Base-by-base conservation (phyloP, 176 grass and related monocot genomes). In the Carex littledalei region DNA sequence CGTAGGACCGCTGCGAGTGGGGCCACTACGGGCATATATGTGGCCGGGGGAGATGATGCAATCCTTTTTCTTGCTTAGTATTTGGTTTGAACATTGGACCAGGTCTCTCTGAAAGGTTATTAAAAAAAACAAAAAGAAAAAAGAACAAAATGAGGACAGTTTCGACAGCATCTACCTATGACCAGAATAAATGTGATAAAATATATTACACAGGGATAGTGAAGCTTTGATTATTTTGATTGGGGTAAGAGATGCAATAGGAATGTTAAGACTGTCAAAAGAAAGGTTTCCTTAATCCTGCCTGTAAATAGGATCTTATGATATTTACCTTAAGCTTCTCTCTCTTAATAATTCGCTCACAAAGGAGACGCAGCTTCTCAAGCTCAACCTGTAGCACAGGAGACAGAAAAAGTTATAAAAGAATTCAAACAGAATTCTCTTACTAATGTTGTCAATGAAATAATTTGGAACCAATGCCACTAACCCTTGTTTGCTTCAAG, bases 331-430 rank as follows among this genome's bases (percentile, higher is more conserved):
- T 99, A 65, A 95, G 61, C 82, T 95, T 99, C 74, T 99, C 96
- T 91, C 96, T 95, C 88, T 89, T 99, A 70, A 95, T 95, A 88
- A 99, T 92, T 78, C 96, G 82, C 78, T 99, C 96, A 88, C 96
- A 99, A 87, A 99, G 92, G 37, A 99, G 93, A 52, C 96, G 96
- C 84, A 95, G 85, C 69, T 92, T 99, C 70, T 99, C 96, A 81
- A 99, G 84, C 84, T 94, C 90, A 77, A 99, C 91, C 95, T 98
- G 89, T 70, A 84, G 64, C 62, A 88, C 78, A 85, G 9, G 18
- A 21, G 65, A 57, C 13, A 47, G 16, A 57, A 50, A 84, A 65
- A 10, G 21, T 52, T 58, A 88, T 64, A 66, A 88, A 71, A 83
- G 18, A 63, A 75, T 69, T 62, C 20, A 17, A 67, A 76, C 55